Conservation (phyloP, 192 early-diverging fungal genomes). For the Coemansia umbellata region DNA sequence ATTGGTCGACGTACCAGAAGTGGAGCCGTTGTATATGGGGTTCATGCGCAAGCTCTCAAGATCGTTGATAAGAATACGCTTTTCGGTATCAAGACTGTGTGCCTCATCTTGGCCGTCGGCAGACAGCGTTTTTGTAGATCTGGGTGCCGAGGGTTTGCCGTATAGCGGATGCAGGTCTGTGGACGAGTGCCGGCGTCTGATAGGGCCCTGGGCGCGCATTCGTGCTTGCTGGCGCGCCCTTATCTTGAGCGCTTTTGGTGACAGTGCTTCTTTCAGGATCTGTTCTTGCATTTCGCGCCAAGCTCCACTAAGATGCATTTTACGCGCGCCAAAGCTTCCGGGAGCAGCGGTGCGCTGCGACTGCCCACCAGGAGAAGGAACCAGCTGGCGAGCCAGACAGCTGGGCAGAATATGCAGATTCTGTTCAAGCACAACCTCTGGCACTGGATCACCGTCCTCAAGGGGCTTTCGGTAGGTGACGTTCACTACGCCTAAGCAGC, state of each 20-base stretch:
- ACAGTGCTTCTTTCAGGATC: constrained; percentile 86
- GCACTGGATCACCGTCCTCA: constrained; percentile 35
- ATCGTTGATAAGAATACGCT: constrained; percentile 23
- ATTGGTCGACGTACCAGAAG: constrained; percentile 22
- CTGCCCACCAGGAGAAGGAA: constrained; percentile 16
- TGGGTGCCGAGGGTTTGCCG: constrained; percentile 5
- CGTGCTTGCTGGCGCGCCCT: constrained; percentile 63
- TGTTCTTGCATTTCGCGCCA: constrained; percentile 81
- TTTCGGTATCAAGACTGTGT: constrained; percentile 35
- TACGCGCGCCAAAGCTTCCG: constrained; percentile 48
- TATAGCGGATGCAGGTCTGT: constrained; percentile 51
- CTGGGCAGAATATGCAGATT: constrained; percentile 83
- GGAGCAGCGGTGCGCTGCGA: constrained; percentile 39
- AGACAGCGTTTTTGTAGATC: constrained; percentile 6
- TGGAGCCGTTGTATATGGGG: constrained; percentile 24
- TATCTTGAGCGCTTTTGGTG: constrained; percentile 75
- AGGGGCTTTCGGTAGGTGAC: constrained; percentile 67
- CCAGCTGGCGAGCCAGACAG: constrained; percentile 55
- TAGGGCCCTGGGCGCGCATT: constrained; percentile 26
- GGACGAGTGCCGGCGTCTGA: constrained; percentile 54
- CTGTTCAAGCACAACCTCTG: constrained; percentile 80
- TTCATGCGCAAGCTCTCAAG: constrained; percentile 39
- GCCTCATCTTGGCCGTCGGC: constrained; percentile 27
- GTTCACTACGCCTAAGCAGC: constrained; percentile 91
- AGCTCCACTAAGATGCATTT: constrained; percentile 52